Base-by-base conservation (phyloP, 768 basidiomycete species). In the Phylloporus arenicola region DNA sequence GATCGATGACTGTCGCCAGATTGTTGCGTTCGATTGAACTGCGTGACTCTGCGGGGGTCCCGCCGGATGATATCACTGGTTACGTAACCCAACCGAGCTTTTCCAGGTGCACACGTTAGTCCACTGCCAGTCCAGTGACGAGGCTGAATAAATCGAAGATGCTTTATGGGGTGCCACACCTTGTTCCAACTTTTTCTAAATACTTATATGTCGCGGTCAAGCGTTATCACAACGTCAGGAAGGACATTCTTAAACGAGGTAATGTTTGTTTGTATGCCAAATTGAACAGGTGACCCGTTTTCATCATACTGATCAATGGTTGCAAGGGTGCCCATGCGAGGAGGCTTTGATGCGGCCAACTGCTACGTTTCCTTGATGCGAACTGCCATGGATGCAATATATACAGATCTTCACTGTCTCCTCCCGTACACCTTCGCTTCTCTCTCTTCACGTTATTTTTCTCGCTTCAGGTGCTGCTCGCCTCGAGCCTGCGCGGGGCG, bases 341-440 rank as follows among this genome's bases (percentile, higher is more conserved):
- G 29, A 35, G 33, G 30, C 20, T 53, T 45, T 56, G 60, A 65
- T 52, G n/a, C n/a, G 54, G 31, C 40, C 50, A 57, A 48, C 39
- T 40, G 42, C 20, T 35, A 13, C 24, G 31, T 31, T 43, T 39
- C 27, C 40, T 17, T 66, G 57, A 65, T 67, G 53, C 39, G 48
- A 52, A 38, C 53, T 43, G 54, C 48, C 51, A 43, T 39, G 43
- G 27, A 6, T 31, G 34, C 6, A 41, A 24, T 44, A 50, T 50
- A 50, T 45, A 31, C 43, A 4, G 49, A 45, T 20, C n/a, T 22
- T 29, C 19, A 4, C n/a, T 16, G 17, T 41, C 10, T 25, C 22
- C 30, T 25, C 40, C 11, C 19, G 25, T 14, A 14, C 24, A 17
- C 11, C 41, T 34, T 25, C 40, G 17, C 13, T 34, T 35, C 14